These are phyloP conservation scores for Nigrospora sphaerica DNA, from an alignment of 2,329 filamentous ascomycete genomes.

Conservation along the genomic window DNA sequence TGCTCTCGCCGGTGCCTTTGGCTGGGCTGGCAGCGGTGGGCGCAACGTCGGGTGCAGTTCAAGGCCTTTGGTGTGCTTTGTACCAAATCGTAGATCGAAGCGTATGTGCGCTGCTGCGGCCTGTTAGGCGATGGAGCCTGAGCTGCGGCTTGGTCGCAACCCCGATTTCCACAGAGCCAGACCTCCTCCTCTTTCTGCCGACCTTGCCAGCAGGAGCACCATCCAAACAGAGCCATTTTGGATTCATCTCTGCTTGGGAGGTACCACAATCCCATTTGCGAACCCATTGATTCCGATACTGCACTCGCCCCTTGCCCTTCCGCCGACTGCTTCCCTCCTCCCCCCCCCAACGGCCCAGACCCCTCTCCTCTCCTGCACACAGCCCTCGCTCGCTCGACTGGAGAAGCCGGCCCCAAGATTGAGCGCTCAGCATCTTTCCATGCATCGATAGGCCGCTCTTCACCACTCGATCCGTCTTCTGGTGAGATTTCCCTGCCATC, in stretches of 20 bases:
- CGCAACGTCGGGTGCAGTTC: too few relatives aligned
- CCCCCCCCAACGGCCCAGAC: background rate
- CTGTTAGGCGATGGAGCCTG: too few relatives aligned
- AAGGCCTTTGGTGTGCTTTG: too few relatives aligned
- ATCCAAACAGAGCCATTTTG: conserved; percentile 2
- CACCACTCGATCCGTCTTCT: conserved; percentile 21
- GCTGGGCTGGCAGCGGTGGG: too few relatives aligned
- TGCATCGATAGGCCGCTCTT: conserved; percentile 23
- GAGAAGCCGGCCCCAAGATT: conserved; percentile 14
- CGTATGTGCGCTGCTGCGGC: too few relatives aligned
- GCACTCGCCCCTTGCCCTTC: background rate
- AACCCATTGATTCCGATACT: background rate
- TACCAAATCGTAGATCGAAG: too few relatives aligned
- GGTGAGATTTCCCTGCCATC: conserved; percentile 27
- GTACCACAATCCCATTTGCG: background rate
- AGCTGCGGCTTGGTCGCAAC: too few relatives aligned
- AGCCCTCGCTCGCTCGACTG: conserved; percentile 15
- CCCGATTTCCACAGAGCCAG: too few relatives aligned
- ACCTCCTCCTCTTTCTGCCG: too few relatives aligned
- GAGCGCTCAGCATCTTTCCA: conserved; percentile 12
- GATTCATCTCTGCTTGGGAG: background rate
- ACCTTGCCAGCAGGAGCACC: background rate
- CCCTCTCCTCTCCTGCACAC: background rate
- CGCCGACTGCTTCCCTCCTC: background rate
- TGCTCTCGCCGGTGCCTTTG: too few relatives aligned